These are phyloP conservation scores for Leptomonas seymouri DNA, from an alignment of 208 protist species.

Conservation along the genomic window DNA sequence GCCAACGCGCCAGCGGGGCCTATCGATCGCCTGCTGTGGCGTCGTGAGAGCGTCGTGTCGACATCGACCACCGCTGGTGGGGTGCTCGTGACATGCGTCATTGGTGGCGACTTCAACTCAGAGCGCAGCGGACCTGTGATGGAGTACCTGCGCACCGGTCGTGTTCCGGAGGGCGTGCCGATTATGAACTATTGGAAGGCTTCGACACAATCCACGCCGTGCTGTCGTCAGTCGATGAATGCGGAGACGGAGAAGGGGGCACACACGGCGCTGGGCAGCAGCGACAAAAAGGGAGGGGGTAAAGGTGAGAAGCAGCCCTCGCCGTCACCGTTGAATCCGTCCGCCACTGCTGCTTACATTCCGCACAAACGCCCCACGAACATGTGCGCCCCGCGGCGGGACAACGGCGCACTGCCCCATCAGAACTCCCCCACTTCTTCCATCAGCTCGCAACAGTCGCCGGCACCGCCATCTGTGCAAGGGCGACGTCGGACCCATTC, in stretches of 20 bases:
- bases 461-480: slow-evolving; percentile 17
- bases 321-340: background rate
- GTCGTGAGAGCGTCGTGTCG: slow-evolving; percentile 17
- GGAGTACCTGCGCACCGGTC: slow-evolving; percentile 48
- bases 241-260: background rate
- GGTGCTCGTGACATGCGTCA: slow-evolving; percentile 45
- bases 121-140: slow-evolving; percentile 57
- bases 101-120: slow-evolving; percentile 86
- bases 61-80: background rate
- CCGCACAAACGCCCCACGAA: background rate
- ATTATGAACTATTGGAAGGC: slow-evolving; percentile 57
- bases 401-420: background rate
- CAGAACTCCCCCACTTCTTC: background rate
- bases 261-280: background rate
- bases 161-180: slow-evolving; percentile 35
- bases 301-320: background rate
- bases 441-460: slow-evolving; percentile 19
- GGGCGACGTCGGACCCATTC: slow-evolving; percentile 14
- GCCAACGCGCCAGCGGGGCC: background rate
- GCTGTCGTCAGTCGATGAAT: background rate
- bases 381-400: background rate
- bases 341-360: slow-evolving; percentile 2
- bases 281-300: background rate
- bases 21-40: slow-evolving; percentile 7
- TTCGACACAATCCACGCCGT: background rate